Percentiles rank a stretch among this genome's conserved stretches.
phyloP scores from a whole-genome alignment of 306 rosid genomes.

The Quercus berberidifolia region DNA sequence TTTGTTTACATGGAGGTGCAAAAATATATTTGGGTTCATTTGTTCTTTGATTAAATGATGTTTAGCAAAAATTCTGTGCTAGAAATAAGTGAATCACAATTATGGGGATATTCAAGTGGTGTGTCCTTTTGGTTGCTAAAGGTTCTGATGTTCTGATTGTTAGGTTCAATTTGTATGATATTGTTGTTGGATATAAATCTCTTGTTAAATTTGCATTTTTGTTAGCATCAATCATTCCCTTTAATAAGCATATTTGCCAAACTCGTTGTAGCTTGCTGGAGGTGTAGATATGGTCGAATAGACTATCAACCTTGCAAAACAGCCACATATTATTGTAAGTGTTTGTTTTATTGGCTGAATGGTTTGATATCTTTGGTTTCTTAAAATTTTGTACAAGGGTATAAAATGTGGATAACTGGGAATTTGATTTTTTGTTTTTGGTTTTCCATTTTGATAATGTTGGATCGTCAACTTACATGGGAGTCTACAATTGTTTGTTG shows the following conservation, averaged over 20 bases:
- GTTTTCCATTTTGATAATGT: background rate
- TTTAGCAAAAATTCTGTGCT: too few species aligned
- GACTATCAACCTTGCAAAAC: constrained; percentile 55
- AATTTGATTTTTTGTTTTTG: background rate
- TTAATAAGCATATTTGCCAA: constrained; percentile 11
- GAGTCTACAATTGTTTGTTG: background rate
- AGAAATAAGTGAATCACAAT: too few species aligned
- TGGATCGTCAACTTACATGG: background rate
- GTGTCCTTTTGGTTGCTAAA: too few species aligned
- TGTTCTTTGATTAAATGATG: too few species aligned
- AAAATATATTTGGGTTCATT: too few species aligned
- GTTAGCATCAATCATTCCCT: background rate
- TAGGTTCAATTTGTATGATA: background rate
- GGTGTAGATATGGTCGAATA: constrained; percentile 73
- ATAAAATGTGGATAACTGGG: background rate
- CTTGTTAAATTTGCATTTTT: background rate
- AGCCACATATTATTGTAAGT: constrained; percentile 92
- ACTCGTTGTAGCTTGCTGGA: constrained; percentile 68
- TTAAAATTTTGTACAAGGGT: background rate
- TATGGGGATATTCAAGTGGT: too few species aligned
- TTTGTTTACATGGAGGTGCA: too few species aligned
- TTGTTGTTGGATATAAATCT: constrained; percentile 5
- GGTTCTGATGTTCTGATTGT: too few species aligned
- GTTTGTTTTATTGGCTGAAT: background rate
- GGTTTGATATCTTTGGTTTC: too few species aligned